A percentile compares a stretch with the other conserved stretches of the same genome.
Evolutionary conservation across 2,329 filamentous ascomycete genomes (phyloP).

Genomic region (Talaromyces marneffei): DNA sequence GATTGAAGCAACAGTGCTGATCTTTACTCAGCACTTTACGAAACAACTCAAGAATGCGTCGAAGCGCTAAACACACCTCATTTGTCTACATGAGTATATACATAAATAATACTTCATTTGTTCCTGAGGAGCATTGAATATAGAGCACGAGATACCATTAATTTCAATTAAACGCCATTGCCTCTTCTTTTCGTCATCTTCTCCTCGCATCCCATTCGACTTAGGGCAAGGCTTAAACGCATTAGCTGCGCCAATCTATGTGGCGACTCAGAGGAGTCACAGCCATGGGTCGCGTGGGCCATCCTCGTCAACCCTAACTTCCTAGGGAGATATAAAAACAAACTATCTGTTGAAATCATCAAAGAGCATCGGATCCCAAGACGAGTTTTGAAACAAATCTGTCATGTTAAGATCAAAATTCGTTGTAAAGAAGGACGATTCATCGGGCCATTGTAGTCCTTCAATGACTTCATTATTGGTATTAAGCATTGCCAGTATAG

Average conservation of each 20-base stretch:
- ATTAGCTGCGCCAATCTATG: not conserved
- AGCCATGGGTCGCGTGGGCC: too few relatives aligned
- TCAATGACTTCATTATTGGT: not conserved
- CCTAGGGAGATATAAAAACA: not conserved
- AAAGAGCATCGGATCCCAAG: slow-evolving; percentile 26
- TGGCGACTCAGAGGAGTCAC: not conserved
- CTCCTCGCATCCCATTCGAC: not conserved
- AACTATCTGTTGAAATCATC: slow-evolving; percentile 24
- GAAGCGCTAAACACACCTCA: slow-evolving; percentile 22
- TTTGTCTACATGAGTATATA: not conserved
- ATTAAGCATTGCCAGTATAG: not conserved
- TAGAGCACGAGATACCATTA: slow-evolving; percentile 12
- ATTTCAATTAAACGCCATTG: not conserved
- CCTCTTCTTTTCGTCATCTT: not conserved
- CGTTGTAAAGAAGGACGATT: slow-evolving; percentile 15
- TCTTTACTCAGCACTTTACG: slow-evolving; percentile 33
- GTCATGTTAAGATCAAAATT: slow-evolving; percentile 30
- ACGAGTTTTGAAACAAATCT: slow-evolving; percentile 28
- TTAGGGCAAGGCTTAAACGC: not conserved
- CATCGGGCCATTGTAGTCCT: slow-evolving; percentile 4
- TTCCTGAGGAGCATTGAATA: not conserved
- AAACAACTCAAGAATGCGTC: slow-evolving; percentile 34
- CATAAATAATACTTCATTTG: not conserved
- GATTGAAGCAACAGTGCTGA: slow-evolving; percentile 14
- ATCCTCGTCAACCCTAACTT: not conserved